phyloP scores from a whole-genome alignment of 108 stramenopile genomes.

The Aureococcus anophagefferens region DNA sequence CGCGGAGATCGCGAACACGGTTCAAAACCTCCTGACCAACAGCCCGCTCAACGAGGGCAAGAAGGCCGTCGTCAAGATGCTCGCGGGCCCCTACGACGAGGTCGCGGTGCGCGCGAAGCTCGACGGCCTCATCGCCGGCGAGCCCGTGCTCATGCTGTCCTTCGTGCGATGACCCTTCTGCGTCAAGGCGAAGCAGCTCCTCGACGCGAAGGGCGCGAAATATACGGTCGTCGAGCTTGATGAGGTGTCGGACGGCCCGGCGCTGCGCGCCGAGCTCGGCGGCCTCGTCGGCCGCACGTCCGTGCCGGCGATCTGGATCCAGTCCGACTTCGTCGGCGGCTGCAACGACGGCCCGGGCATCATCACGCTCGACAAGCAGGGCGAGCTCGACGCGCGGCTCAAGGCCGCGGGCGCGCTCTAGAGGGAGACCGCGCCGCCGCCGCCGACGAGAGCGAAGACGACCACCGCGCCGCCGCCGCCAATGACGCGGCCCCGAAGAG shows the following conservation, averaged over 20 bases:
- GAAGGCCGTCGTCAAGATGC: slow-evolving; percentile 60
- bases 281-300: slow-evolving; percentile 66
- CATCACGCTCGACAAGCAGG: slow-evolving; percentile 41
- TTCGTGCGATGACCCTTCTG: slow-evolving; percentile 82
- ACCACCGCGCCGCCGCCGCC: too few species aligned
- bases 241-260: slow-evolving; percentile 48
- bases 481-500: too few species aligned
- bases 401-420: slow-evolving; percentile 40
- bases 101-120: slow-evolving; percentile 44
- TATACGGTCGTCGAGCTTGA: slow-evolving; percentile 67
- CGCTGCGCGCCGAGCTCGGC: slow-evolving; percentile 75
- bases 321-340: slow-evolving; percentile 67
- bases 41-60: slow-evolving; percentile 64
- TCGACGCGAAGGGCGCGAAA: slow-evolving; percentile 57
- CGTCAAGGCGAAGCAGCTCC: slow-evolving; percentile 67
- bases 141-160: slow-evolving; percentile 56
- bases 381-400: slow-evolving; percentile 58
- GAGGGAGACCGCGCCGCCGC: too few species aligned
- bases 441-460: too few species aligned
- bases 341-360: slow-evolving; percentile 77
- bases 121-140: slow-evolving; percentile 43
- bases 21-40: background rate
- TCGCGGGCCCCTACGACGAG: slow-evolving; percentile 71
- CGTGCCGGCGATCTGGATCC: slow-evolving; percentile 84
- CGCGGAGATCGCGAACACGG: background rate